Conservation (phyloP, 768 basidiomycete species). For the Lentinula sp. region DNA sequence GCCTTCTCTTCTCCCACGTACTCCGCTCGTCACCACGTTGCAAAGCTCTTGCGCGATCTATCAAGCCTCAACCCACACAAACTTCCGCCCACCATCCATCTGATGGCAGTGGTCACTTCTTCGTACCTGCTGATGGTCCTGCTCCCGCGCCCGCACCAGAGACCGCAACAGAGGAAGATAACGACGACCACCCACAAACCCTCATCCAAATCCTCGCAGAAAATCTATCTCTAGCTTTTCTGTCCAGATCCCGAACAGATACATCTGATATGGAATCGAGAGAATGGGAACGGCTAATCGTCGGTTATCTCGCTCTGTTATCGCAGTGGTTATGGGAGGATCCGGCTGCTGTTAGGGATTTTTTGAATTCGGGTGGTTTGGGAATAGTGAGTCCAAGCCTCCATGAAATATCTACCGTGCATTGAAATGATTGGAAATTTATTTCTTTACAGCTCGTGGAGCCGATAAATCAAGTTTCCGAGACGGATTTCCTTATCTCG, state of each 20-base stretch:
- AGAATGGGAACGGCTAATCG: conserved; percentile 89
- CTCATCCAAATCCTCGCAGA: conserved; percentile 85
- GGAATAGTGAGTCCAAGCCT: conserved; percentile 63
- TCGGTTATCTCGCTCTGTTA: conserved; percentile 78
- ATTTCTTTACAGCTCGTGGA: conserved; percentile 68
- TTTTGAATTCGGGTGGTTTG: conserved; percentile 85
- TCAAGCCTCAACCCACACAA: conserved; percentile 39
- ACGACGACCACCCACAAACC: conserved; percentile 62
- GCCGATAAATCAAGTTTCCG: conserved; percentile 86
- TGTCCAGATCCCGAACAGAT: conserved; percentile 66
- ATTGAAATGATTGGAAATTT: neutral
- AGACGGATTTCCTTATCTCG: conserved; percentile 80
- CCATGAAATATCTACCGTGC: too few species aligned
- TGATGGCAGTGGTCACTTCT: conserved; percentile 41
- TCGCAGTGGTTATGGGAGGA: conserved; percentile 98
- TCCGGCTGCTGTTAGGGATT: conserved; percentile 78
- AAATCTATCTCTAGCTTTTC: conserved; percentile 80
- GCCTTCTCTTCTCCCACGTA: conserved; percentile 76
- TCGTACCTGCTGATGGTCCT: conserved; percentile 71
- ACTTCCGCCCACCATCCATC: conserved; percentile 23
- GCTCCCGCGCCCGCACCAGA: conserved; percentile 31
- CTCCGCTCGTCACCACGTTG: conserved; percentile 60
- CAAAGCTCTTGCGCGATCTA: conserved; percentile 58
- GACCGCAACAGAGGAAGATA: conserved; percentile 29
- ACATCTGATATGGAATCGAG: conserved; percentile 65